Evolutionary conservation across 1,284 basidiomycete species (phyloP), one percentile per base, ranked within the genome.

Genomic region (Ustilago hordei): DNA sequence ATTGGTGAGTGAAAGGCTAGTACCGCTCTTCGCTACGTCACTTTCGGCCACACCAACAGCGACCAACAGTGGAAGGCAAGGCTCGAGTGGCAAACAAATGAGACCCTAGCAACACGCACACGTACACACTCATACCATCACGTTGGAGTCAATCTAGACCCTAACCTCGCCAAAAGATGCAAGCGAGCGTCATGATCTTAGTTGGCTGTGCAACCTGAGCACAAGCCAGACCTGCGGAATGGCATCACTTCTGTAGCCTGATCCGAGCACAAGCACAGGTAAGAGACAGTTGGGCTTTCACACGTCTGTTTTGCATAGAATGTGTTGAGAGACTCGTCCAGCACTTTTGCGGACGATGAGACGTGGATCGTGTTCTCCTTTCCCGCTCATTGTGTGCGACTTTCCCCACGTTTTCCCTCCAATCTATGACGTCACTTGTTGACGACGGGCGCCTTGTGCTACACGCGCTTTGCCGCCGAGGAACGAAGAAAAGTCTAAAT

Each of bases 331-430:
- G 43, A 7, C n/a, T 45, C n/a, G 6, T 15, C 19, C 43, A 45
- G n/a, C 43, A 23, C n/a, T 31, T 13, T 13, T 15, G 11, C 38
- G 15, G 9, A 38, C 59, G 59, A 60, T 43, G 38, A 19, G 48
- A n/a, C 11, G 31, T 45, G 3, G 38, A 60, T 60, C 59, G 39
- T 45, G 15, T 19, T 54, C 50, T 38, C 12, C 23, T 35, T 28
- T 32, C 48, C 31, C 15, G 31, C 47, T 12, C 28, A 31, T 15
- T 9, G 19, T 7, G 12, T 32, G 31, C 4, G 15, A 39, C n/a
- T 47, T 53, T 41, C 59, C 31, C 59, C 59, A 60, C 59, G 59
- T 60, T 60, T 58, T 60, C 39, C 59, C 59, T 60, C 59, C 50
- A 60, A 38, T 52, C 13, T 9, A 54, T 60, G 59, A 60, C 59